Percentiles rank a stretch among this genome's conserved stretches.
These are phyloP conservation scores for Bipolaris zeicola DNA, from an alignment of 2,329 filamentous ascomycete species.

Conservation along the genomic window DNA sequence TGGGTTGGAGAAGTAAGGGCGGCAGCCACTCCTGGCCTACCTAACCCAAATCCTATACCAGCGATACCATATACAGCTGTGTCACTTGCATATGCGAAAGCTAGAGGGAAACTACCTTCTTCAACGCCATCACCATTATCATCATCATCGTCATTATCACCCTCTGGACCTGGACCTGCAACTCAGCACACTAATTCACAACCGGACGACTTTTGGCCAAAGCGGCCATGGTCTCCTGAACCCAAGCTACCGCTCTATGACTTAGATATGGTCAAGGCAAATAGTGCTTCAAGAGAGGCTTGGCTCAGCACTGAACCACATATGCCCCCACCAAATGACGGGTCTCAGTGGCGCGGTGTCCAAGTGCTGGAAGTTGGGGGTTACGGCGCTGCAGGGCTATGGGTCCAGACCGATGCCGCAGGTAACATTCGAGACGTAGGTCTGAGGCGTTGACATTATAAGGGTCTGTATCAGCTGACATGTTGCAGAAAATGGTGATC, in stretches of 20 bases:
- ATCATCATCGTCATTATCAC: neutral
- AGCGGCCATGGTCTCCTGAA: constrained; percentile 1
- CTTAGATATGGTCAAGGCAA: neutral
- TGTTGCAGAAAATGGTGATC: constrained; percentile 14
- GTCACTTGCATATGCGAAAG: neutral
- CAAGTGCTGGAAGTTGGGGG: neutral
- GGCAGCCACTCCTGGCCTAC: neutral
- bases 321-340: neutral
- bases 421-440: neutral
- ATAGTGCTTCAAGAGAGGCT: neutral
- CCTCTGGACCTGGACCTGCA: neutral
- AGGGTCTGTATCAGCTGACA: neutral
- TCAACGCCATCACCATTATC: neutral
- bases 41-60: neutral
- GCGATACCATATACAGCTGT: neutral
- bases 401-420: neutral
- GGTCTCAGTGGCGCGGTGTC: neutral
- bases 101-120: neutral
- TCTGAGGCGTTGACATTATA: neutral
- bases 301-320: neutral
- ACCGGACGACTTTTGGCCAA: constrained; percentile 4
- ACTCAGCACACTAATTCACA: neutral
- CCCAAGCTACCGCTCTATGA: neutral
- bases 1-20: neutral
- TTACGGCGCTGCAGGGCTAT: neutral